Conservation (phyloP, 2,329 filamentous ascomycete species). For the Apiospora arundinis region DNA sequence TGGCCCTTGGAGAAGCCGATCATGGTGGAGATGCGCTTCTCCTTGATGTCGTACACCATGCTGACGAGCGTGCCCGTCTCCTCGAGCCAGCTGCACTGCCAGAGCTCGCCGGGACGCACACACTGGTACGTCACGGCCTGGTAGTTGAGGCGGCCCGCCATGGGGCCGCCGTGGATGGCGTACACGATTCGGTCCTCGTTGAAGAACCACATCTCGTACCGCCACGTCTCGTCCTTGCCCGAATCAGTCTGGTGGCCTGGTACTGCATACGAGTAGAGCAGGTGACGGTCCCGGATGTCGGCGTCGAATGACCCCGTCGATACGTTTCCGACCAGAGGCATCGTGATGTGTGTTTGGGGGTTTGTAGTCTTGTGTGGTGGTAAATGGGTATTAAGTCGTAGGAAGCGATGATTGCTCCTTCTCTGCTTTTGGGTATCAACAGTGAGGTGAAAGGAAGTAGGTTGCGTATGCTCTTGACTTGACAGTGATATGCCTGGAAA, state of each 20-base stretch:
- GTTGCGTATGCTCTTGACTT: background rate
- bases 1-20: constrained; percentile 62
- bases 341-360: background rate
- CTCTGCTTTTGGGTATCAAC: background rate
- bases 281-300: constrained; percentile 27
- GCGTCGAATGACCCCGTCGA: constrained; percentile 25
- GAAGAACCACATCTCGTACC: constrained; percentile 68
- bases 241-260: constrained; percentile 24
- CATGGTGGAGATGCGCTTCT: constrained; percentile 56
- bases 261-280: constrained; percentile 28
- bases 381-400: background rate
- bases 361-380: background rate
- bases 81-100: constrained; percentile 67
- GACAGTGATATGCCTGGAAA: background rate
- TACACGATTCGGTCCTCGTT: constrained; percentile 61
- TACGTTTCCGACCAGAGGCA: constrained; percentile 25
- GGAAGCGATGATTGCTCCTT: background rate
- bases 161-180: constrained; percentile 64
- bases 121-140: constrained; percentile 63
- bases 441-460: no score
- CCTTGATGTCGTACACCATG: constrained; percentile 60
- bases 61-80: constrained; percentile 65
- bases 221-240: constrained; percentile 47
- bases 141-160: constrained; percentile 61
- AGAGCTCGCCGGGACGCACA: constrained; percentile 61